Conservation (phyloP, 2,329 filamentous ascomycete genomes). For the Colletotrichum tropicale region DNA sequence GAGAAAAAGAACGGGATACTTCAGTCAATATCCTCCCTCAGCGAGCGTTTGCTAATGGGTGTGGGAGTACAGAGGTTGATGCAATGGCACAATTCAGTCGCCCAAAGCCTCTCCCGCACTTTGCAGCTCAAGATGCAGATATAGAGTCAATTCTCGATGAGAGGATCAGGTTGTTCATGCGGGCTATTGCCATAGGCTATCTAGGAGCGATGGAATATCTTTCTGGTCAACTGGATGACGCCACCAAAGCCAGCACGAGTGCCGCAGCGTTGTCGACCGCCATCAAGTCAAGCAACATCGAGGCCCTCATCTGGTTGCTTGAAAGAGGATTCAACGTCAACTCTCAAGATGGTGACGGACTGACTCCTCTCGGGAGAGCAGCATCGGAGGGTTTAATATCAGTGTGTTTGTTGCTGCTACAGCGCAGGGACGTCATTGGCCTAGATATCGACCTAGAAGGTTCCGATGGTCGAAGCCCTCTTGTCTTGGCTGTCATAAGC, state of each 20-base stretch:
- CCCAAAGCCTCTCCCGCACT: accelerated
- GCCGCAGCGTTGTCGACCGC: neutral
- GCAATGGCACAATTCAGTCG: neutral
- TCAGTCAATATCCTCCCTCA: neutral
- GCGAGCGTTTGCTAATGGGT: neutral
- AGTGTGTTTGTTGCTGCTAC: neutral
- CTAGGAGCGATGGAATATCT: neutral
- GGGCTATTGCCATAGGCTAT: neutral
- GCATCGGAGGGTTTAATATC: accelerated
- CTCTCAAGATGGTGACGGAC: accelerated
- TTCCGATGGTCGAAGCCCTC: neutral
- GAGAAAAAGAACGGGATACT: neutral
- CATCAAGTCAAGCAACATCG: neutral
- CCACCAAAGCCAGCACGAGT: neutral
- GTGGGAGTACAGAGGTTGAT: neutral
- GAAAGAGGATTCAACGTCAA: neutral
- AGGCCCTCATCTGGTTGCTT: neutral
- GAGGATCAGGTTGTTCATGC: neutral
- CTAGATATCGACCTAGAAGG: neutral
- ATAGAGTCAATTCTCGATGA: neutral
- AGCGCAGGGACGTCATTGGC: neutral
- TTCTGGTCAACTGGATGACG: neutral
- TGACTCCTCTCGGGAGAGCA: neutral
- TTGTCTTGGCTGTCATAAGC: neutral
- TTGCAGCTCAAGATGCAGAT: neutral